A percentile compares a stretch with the other conserved stretches of the same genome.
Evolutionary conservation across 2,329 filamentous ascomycete species (phyloP).

Genomic region (Cladosporium sp.): DNA sequence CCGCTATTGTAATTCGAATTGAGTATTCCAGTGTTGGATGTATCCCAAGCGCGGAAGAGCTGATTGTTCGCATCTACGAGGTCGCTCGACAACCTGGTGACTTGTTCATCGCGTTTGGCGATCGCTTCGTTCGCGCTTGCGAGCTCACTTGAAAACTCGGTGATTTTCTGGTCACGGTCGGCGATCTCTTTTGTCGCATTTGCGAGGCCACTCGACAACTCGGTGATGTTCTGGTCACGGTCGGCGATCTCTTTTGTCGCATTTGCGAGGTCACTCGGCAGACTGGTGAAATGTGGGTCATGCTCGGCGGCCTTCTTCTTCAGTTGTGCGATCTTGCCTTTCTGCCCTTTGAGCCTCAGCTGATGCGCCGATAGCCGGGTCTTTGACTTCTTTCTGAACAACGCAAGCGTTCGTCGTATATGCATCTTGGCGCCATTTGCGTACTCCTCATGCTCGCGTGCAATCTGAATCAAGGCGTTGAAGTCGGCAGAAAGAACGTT

Average conservation of each 20-base stretch:
- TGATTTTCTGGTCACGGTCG: background rate
- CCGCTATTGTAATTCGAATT: background rate
- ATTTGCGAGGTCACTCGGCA: background rate
- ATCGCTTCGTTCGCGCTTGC: no score
- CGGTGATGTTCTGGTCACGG: no score
- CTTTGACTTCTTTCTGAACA: no score
- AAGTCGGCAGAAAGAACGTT: background rate
- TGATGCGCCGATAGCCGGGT: no score
- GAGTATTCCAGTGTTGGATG: background rate
- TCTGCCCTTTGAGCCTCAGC: no score
- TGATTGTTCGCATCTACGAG: background rate
- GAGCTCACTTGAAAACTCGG: no score
- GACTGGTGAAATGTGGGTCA: background rate
- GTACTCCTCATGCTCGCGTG: background rate
- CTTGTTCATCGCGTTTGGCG: no score
- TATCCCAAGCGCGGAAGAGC: background rate
- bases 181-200: background rate
- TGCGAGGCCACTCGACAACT: background rate
- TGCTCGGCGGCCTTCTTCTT: background rate
- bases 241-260: no score
- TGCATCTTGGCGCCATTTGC: no score
- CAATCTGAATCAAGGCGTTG: background rate
- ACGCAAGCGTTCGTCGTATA: no score
- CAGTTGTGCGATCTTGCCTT: no score
- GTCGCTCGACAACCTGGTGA: no score